Conservation (phyloP, 805 yeast species). For the Teunomyces barrocoloradensis region DNA sequence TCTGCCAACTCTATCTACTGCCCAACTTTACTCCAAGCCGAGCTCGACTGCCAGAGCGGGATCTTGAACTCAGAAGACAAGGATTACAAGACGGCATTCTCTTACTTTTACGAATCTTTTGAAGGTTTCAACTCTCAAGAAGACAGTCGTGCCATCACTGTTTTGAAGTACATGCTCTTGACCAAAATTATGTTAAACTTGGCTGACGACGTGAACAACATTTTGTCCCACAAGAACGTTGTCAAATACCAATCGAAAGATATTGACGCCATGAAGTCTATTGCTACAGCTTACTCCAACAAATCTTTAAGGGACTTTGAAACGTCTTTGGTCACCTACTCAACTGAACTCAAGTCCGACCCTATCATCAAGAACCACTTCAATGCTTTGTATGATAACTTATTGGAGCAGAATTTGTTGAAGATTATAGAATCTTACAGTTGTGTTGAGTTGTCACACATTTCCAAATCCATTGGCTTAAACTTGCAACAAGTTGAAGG, state of each 20-base stretch:
- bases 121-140: slow-evolving; percentile 81
- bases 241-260: slow-evolving; percentile 75
- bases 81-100: slow-evolving; percentile 93
- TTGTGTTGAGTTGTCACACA: slow-evolving; percentile 88
- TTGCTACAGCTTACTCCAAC: slow-evolving; percentile 84
- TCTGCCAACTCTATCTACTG: slow-evolving; percentile 96
- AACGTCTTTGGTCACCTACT: slow-evolving; percentile 68
- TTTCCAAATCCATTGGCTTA: slow-evolving; percentile 84
- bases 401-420: slow-evolving; percentile 87
- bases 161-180: slow-evolving; percentile 87
- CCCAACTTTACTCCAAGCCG: slow-evolving; percentile 92
- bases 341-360: slow-evolving; percentile 77
- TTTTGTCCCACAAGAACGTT: slow-evolving; percentile 67
- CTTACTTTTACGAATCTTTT: slow-evolving; percentile 92
- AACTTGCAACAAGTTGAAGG: slow-evolving; percentile 89
- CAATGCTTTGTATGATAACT: slow-evolving; percentile 86
- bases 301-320: slow-evolving; percentile 92
- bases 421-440: slow-evolving; percentile 96
- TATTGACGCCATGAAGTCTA: slow-evolving; percentile 94
- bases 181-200: slow-evolving; percentile 90
- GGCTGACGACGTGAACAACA: slow-evolving; percentile 78
- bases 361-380: slow-evolving; percentile 88
- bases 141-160: slow-evolving; percentile 60
- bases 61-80: slow-evolving; percentile 94
- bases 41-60: slow-evolving; percentile 92